These are phyloP conservation scores for Plasmodium malariae DNA, from an alignment of 169 alveolate genomes.

Conservation along the genomic window DNA sequence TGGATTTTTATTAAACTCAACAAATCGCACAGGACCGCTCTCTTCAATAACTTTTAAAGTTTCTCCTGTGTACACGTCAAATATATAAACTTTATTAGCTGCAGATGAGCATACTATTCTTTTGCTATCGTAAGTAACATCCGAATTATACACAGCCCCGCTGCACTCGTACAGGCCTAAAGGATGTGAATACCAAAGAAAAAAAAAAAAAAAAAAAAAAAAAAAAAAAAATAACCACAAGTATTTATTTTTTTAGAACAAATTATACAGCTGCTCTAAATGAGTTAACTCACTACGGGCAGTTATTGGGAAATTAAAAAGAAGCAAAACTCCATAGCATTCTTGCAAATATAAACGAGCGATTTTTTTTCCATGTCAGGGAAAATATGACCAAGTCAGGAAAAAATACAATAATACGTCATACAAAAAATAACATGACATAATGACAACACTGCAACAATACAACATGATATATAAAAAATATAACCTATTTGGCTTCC, in stretches of 20 bases:
- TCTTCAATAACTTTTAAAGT: slow-evolving; percentile 82
- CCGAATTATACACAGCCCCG: slow-evolving; percentile 92
- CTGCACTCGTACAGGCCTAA: slow-evolving; percentile 91
- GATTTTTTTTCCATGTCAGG: too few relatives aligned
- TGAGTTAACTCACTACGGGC: too few relatives aligned
- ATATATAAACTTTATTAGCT: slow-evolving; percentile 87
- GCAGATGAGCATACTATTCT: slow-evolving; percentile 90
- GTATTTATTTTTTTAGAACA: too few relatives aligned
- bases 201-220: not conserved
- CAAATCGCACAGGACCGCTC: slow-evolving; percentile 89
- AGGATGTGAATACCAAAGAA: too few relatives aligned
- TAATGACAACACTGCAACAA: too few relatives aligned
- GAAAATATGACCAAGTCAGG: slow-evolving; percentile 64
- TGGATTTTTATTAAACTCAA: slow-evolving; percentile 91
- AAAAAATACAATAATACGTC: slow-evolving; percentile 25
- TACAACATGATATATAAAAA: too few relatives aligned
- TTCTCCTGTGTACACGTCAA: slow-evolving; percentile 89
- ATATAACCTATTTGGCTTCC: slow-evolving; percentile 89
- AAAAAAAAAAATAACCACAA: not conserved
- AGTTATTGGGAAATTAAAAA: too few relatives aligned
- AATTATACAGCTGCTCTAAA: too few relatives aligned
- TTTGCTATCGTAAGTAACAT: slow-evolving; percentile 89
- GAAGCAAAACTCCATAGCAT: too few relatives aligned
- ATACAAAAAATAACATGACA: not conserved
- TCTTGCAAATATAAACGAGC: too few relatives aligned